A percentile compares a stretch with the other conserved stretches of the same genome.
Conservation (phyloP, 129 eudicot genomes). For the Dittrichia graveolens region DNA sequence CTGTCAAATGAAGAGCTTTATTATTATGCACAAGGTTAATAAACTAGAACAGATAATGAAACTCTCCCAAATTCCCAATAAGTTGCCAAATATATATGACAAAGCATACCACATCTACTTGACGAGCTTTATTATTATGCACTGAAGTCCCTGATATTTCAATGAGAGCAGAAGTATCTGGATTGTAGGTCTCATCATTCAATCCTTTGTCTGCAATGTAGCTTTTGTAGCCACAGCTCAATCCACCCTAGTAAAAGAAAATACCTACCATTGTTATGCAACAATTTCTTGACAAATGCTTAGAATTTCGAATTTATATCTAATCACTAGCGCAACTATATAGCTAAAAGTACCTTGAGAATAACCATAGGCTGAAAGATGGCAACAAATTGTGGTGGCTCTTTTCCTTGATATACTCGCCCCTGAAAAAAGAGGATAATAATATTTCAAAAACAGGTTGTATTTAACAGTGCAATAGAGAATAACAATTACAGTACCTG, state of each 20-base stretch:
- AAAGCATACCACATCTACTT: slow-evolving; percentile 78
- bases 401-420: slow-evolving; percentile 89
- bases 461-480: not conserved
- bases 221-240: slow-evolving; percentile 91
- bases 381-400: slow-evolving; percentile 95
- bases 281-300: not conserved
- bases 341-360: slow-evolving; percentile 66
- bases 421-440: slow-evolving; percentile 54
- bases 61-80: not conserved
- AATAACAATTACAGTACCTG: slow-evolving; percentile 45
- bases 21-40: too few relatives aligned
- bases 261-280: not conserved
- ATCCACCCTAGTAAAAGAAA: slow-evolving; percentile 65
- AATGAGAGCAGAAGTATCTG: slow-evolving; percentile 76
- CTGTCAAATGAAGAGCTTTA: not conserved
- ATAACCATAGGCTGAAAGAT: slow-evolving; percentile 92
- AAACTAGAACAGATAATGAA: not conserved
- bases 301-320: slow-evolving; percentile 3
- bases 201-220: slow-evolving; percentile 77
- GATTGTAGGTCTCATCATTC: slow-evolving; percentile 80
- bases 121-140: slow-evolving; percentile 80
- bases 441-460: slow-evolving; percentile 12
- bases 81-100: not conserved
- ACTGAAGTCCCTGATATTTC: slow-evolving; percentile 84
- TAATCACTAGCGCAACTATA: slow-evolving; percentile 4